These are phyloP conservation scores for Bretschneidera sinensis DNA, from an alignment of 345 rosid genomes.

Conservation along the genomic window DNA sequence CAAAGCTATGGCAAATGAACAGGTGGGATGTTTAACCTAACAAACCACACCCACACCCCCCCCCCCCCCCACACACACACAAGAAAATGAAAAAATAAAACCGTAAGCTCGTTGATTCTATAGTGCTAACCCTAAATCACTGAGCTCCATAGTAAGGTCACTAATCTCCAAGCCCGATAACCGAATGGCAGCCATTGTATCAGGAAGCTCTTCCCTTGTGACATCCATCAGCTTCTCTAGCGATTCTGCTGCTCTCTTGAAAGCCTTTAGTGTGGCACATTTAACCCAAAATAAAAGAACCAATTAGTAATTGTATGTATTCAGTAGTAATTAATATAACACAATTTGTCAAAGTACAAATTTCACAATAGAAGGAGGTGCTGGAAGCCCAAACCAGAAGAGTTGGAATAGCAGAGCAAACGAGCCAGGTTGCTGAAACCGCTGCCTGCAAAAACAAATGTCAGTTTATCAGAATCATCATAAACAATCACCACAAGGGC, in stretches of 20 bases:
- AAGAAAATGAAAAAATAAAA: no score
- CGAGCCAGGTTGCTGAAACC: conserved; percentile 75
- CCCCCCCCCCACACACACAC: no score
- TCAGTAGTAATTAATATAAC: neutral
- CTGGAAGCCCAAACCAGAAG: conserved; percentile 50
- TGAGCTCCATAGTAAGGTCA: conserved; percentile 88
- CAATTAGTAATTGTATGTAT: neutral
- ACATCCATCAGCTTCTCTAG: conserved; percentile 80
- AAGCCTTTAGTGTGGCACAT: conserved; percentile 35
- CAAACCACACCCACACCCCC: no score
- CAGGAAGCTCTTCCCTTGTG: conserved; percentile 85
- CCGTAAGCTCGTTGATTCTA: neutral
- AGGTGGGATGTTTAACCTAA: neutral
- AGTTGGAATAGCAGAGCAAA: conserved; percentile 81
- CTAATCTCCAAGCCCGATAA: conserved; percentile 94
- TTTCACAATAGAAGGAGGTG: neutral
- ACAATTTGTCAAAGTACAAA: neutral
- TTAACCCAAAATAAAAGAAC: neutral
- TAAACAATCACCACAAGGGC: no score
- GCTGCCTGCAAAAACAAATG: conserved; percentile 47
- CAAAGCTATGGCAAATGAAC: no score
- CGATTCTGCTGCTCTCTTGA: conserved; percentile 86
- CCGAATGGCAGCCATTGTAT: conserved; percentile 88
- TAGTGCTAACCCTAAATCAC: conserved; percentile 69
- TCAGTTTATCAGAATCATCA: neutral